A percentile compares a stretch with the other conserved stretches of the same genome.
phyloP scores from a whole-genome alignment of 768 basidiomycete genomes.

The Cystobasidiopsis lactophilus region DNA sequence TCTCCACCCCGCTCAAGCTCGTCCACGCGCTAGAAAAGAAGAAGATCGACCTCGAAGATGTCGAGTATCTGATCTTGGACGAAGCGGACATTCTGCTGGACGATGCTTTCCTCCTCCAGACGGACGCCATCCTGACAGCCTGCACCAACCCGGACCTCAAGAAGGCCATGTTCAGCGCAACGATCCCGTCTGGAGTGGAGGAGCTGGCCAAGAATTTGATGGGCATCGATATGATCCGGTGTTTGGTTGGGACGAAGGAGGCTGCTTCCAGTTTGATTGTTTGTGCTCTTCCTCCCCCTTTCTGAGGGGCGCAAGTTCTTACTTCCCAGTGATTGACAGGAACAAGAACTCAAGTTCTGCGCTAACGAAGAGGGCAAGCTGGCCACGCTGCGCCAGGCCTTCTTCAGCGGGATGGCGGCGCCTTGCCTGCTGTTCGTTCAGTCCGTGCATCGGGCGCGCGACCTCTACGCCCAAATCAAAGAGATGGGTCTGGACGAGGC shows the following conservation, averaged over 20 bases:
- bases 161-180: constrained; percentile 85
- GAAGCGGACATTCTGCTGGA: constrained; percentile 47
- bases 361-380: constrained; percentile 87
- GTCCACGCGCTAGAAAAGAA: constrained; percentile 55
- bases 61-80: constrained; percentile 16
- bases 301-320: background rate
- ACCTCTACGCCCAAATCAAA: constrained; percentile 59
- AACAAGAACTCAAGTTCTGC: constrained; percentile 72
- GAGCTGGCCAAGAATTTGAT: constrained; percentile 69
- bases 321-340: constrained; percentile 22
- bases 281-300: background rate
- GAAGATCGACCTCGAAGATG: constrained; percentile 40
- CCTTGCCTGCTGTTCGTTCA: constrained; percentile 86
- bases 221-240: constrained; percentile 47
- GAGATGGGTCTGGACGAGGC: constrained; percentile 35
- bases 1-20: constrained; percentile 76
- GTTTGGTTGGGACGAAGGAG: constrained; percentile 91
- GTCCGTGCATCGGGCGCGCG: constrained; percentile 36
- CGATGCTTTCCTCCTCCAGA: constrained; percentile 63
- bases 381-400: constrained; percentile 57
- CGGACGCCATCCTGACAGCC: constrained; percentile 61
- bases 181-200: constrained; percentile 70
- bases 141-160: constrained; percentile 49
- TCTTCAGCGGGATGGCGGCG: constrained; percentile 57
- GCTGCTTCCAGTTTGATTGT: constrained; percentile 21